Percentiles rank a stretch among this genome's conserved stretches.
phyloP scores from a whole-genome alignment of 257 asterid species.

The Penstemon davidsonii region DNA sequence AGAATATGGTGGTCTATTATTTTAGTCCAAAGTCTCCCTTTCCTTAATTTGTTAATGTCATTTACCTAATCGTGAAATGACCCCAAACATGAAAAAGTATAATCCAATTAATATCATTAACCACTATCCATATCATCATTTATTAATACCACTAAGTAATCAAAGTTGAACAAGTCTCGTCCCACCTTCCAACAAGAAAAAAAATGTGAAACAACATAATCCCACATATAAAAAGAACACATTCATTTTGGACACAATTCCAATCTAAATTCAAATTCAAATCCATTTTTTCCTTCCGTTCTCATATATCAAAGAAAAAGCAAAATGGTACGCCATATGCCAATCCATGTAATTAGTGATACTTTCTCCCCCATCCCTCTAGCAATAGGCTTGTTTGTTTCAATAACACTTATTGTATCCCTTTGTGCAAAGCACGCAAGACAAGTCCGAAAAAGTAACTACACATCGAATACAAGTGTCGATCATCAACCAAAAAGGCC shows the following conservation, averaged over 20 bases:
- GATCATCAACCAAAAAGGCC: conserved; percentile 18
- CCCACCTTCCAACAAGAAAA: conserved; percentile 29
- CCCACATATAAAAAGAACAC: neutral
- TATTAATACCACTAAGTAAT: conserved; percentile 8
- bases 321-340: conserved; percentile 45
- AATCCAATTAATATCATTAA: neutral
- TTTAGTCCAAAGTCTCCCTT: neutral
- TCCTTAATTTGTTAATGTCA: neutral
- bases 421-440: conserved; percentile 52
- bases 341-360: conserved; percentile 17
- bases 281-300: neutral
- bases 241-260: neutral
- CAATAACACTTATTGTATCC: conserved; percentile 39
- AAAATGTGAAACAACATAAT: conserved; percentile 2
- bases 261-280: conserved; percentile 11
- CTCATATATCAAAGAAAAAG: neutral
- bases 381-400: conserved; percentile 45
- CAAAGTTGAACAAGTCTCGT: neutral
- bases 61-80: neutral
- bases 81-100: neutral
- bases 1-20: conserved; percentile 1
- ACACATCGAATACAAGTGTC: neutral
- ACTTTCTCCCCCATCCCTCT: conserved; percentile 30
- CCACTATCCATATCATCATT: conserved; percentile 12
- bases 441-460: conserved; percentile 23